Evolutionary conservation across 1,284 basidiomycete species (phyloP), one percentile per base, ranked within the genome.

Genomic region (Flammula alnicola): DNA sequence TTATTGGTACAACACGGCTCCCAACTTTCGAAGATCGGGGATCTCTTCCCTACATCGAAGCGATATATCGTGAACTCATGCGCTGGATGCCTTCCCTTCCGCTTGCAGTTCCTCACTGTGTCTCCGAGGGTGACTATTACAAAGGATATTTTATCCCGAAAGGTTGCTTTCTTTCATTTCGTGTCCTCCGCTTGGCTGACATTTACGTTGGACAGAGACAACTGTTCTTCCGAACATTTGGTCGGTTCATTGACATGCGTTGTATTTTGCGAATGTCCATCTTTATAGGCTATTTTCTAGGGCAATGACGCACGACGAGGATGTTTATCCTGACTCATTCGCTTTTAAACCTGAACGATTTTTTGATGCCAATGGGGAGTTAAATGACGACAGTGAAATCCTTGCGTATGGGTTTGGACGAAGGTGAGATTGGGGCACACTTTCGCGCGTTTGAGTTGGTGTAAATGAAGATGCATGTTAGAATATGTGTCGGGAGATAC

Each of bases 21-120:
- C 67, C 67, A 0, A 60, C 55, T 2, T 71, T 73, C 30, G 59
- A 58, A n/a, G 75, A 78, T 52, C 54, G 66, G 4, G 17, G 38
- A 16, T 45, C 56, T 5, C 55, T 72, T 12, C 69, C 69, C 0
- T 69, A 69, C 23, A 49, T 68, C 9, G 67, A 71, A 36, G 68
- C 67, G 7, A 46, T 71, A n/a, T 61, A 64, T 32, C 61, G 62
- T 10, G 60, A 62, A 48, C 26, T 57, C 4, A 40, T 57, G 26
- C 37, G 60, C 29, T 62, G 57, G 57, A 44, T 38, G 30, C 57
- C 54, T 5, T 50, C 58, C 8, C 51, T 54, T 17, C 59, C 54
- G 16, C 37, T 54, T 4, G 51, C 22, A 4, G 19, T 45, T 37
- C 23, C 53, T 1, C 63, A 61, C 48, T 42, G 52, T 9, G 46